Base-by-base conservation (phyloP, 2,329 filamentous ascomycete genomes). In the Monosporascus ibericus region DNA sequence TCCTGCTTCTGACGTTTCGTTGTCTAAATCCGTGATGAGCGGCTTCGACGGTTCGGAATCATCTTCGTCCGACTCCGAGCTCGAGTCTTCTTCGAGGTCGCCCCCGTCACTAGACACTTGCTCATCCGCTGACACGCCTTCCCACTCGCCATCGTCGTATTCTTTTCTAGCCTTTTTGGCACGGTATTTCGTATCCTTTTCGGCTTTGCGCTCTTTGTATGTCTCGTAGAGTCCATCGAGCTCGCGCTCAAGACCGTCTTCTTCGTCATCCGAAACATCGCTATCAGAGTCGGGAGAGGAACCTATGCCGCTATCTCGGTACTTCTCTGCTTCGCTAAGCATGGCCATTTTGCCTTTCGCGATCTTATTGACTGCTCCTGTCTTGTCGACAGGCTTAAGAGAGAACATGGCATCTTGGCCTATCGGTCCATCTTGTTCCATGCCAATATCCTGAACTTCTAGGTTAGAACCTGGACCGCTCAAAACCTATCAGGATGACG, bases 81-180 rank as follows among this genome's bases (percentile, higher is more conserved):
- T 84, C 58, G 79, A 83, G 52, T 83, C 81, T 48, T 81, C 77
- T 46, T 87, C 81, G 17, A 85, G 69, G 47, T 78, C 72, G n/a
- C 75, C 78, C 40, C 82, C 79, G 50, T 85, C 82, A 55, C 79
- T 82, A 17, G 76, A 77, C 27, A 72, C 72, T n/a, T 80, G 72
- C 52, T 82, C 81, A 46, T 80, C 81, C 11, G 78, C 82, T 22
- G 89, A 95, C 54, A 97, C 84, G 1, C 94, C 94, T 60, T 95
- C 88, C 86, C 92, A 99, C 65, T 96, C 92, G 15, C 90, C 91
- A 53, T 95, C 90, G 49, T 88, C 84, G 56, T 88, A 84, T 64
- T 90, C 84, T 65, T 88, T 85, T 50, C 92, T 83, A 6, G 90
- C 87, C 66, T 90, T 90, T 75, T 97, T 99, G 3, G 92, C 91